These are phyloP conservation scores for Candida tunisiensis DNA, from an alignment of 1,139 yeast genomes.

Conservation along the genomic window DNA sequence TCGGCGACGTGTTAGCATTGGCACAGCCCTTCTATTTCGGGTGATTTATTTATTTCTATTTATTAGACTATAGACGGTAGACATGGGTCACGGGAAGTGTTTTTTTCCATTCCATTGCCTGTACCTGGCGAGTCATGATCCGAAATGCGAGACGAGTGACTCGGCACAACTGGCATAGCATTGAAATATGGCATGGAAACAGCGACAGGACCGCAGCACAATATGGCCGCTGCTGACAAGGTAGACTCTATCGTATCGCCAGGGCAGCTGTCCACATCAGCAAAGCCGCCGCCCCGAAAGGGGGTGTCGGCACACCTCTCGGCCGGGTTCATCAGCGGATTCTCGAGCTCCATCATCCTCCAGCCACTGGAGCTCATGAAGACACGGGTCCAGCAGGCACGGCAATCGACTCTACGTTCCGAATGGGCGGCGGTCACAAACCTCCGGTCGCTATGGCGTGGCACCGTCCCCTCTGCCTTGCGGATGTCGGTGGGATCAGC, in stretches of 20 bases:
- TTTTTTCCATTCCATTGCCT: too few relatives aligned
- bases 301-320: constrained; percentile 34
- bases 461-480: constrained; percentile 79
- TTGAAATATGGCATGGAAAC: neutral
- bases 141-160: neutral
- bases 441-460: constrained; percentile 59
- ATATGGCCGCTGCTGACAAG: neutral
- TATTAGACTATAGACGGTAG: too few relatives aligned
- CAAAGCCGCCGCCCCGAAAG: constrained; percentile 2
- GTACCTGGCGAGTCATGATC: neutral
- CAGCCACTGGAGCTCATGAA: constrained; percentile 88
- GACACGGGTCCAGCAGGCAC: constrained; percentile 72
- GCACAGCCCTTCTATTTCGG: too few relatives aligned
- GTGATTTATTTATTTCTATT: too few relatives aligned
- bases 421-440: constrained; percentile 22
- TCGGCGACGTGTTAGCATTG: too few relatives aligned
- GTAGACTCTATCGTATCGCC: neutral
- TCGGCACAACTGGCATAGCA: neutral
- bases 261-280: neutral
- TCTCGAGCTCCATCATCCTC: constrained; percentile 61
- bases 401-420: constrained; percentile 24
- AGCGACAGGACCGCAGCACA: neutral
- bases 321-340: constrained; percentile 81
- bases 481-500: constrained; percentile 89
- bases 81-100: too few relatives aligned